A percentile compares a stretch with the other conserved stretches of the same genome.
Evolutionary conservation across 306 rosid species (phyloP).

Genomic region (Citrullus amarus): DNA sequence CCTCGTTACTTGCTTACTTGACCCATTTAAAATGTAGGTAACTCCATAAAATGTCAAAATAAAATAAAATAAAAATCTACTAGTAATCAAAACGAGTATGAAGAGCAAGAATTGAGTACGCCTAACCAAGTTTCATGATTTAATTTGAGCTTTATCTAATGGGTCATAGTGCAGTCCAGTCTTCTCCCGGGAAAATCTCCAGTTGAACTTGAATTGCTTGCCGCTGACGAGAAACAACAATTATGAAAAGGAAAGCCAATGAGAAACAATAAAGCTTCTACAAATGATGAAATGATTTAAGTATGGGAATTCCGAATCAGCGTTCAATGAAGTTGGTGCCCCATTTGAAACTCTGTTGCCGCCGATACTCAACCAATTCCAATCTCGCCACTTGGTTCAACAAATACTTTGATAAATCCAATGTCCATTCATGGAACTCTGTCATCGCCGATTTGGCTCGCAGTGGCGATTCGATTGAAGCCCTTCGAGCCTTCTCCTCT

Average conservation of each 20-base stretch:
- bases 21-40: no score
- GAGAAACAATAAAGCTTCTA: background rate
- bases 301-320: slow-evolving; percentile 14
- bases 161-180: no score
- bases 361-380: slow-evolving; percentile 17
- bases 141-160: no score
- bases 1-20: no score
- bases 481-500: slow-evolving; percentile 65
- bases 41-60: no score
- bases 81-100: no score
- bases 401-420: slow-evolving; percentile 56
- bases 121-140: no score
- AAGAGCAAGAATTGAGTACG: no score
- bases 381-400: slow-evolving; percentile 54
- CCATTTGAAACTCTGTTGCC: background rate
- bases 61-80: no score
- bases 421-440: slow-evolving; percentile 62
- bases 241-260: background rate
- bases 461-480: slow-evolving; percentile 53
- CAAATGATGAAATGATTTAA: background rate
- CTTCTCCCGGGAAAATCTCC: no score
- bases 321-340: background rate
- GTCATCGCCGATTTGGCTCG: slow-evolving; percentile 74
- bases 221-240: background rate
- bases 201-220: background rate